Conservation (phyloP, 2,329 filamentous ascomycete species). For the Rugonectria rugulosa region DNA sequence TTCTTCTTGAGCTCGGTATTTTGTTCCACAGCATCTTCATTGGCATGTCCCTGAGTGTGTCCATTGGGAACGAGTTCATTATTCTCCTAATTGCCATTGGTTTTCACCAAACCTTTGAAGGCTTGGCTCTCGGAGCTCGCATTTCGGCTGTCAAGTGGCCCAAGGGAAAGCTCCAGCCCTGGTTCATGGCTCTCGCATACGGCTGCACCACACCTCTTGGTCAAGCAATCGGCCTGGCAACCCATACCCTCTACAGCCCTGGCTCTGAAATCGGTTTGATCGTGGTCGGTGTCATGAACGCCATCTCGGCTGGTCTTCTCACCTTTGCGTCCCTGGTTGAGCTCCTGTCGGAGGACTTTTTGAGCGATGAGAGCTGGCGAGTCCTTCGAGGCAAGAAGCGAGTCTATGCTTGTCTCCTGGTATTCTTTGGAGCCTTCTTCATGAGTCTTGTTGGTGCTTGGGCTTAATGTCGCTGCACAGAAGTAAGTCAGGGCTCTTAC, state of each 20-base stretch:
- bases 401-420: constrained; percentile 62
- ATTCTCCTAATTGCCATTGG: constrained; percentile 81
- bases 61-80: constrained; percentile 77
- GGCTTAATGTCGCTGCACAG: constrained; percentile 51
- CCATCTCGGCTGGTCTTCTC: constrained; percentile 74
- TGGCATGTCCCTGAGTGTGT: constrained; percentile 82
- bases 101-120: constrained; percentile 71
- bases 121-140: constrained; percentile 69
- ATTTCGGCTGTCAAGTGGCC: constrained; percentile 64
- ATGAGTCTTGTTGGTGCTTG: constrained; percentile 72
- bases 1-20: constrained; percentile 81
- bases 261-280: constrained; percentile 70
- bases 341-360: constrained; percentile 75
- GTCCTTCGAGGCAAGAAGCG: constrained; percentile 61
- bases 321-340: constrained; percentile 77
- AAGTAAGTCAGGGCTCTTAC: no score
- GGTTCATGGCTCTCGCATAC: constrained; percentile 65
- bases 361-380: constrained; percentile 69
- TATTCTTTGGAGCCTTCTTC: constrained; percentile 65
- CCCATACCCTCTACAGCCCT: constrained; percentile 75
- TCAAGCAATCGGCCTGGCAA: constrained; percentile 74
- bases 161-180: constrained; percentile 54
- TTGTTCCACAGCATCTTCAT: constrained; percentile 73
- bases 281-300: constrained; percentile 78
- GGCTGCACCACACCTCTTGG: constrained; percentile 72